Evolutionary conservation across 1,284 basidiomycete genomes (phyloP).

Genomic region (Pseudozyma flocculosa): DNA sequence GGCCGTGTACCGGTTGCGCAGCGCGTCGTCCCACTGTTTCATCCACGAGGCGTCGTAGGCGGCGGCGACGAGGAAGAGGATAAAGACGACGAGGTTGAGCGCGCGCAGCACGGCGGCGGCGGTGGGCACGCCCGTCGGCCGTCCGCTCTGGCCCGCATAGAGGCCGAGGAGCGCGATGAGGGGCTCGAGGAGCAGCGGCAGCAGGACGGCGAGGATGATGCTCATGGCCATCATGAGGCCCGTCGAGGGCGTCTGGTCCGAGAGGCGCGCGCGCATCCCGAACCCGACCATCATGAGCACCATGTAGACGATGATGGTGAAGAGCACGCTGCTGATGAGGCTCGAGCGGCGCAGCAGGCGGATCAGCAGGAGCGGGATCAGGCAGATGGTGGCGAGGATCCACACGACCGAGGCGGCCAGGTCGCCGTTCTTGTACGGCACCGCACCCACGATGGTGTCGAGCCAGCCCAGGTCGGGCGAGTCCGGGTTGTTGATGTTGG

Average conservation of each 20-base stretch:
- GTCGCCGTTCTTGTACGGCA: conserved; percentile 44
- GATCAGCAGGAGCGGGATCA: conserved; percentile 40
- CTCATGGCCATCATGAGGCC: conserved; percentile 34
- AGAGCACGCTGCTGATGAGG: conserved; percentile 35
- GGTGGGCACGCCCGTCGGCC: conserved; percentile 24
- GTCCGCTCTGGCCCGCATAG: conserved; percentile 24
- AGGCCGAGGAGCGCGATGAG: conserved; percentile 28
- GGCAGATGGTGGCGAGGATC: conserved; percentile 29
- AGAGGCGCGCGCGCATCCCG: conserved; percentile 27
- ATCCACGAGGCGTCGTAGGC: conserved; percentile 32
- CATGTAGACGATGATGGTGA: conserved; percentile 32
- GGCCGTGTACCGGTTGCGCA: conserved; percentile 23
- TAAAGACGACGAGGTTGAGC: conserved; percentile 38
- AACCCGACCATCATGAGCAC: conserved; percentile 27
- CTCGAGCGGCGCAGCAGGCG: conserved; percentile 30
- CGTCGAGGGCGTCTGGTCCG: conserved; percentile 22
- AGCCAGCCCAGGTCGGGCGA: conserved; percentile 40
- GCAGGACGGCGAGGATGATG: conserved; percentile 24
- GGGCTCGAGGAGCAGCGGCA: conserved; percentile 35
- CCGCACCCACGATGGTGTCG: conserved; percentile 31
- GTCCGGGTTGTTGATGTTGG: conserved; percentile 38
- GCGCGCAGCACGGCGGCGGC: conserved; percentile 24
- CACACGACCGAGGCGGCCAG: conserved; percentile 36
- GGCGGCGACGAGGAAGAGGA: conserved; percentile 31
- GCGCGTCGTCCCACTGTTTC: conserved; percentile 24